Percentiles rank a stretch among this genome's conserved stretches.
Conservation (phyloP, 2,329 filamentous ascomycete genomes). For the Ophiostoma australiae region DNA sequence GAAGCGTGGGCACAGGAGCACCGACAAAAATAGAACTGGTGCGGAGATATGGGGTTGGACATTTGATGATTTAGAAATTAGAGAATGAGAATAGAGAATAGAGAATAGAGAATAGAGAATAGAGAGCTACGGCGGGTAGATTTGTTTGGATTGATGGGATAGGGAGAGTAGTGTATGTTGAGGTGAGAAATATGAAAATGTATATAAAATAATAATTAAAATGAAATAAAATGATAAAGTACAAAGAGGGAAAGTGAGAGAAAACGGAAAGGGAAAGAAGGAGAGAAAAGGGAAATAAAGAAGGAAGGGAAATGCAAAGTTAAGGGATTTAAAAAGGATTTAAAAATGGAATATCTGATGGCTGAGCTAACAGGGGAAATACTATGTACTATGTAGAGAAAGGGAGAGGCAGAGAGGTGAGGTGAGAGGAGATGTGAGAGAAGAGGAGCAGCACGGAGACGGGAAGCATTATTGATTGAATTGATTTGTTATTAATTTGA, state of each 20-base stretch:
- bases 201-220: not conserved
- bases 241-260: not conserved
- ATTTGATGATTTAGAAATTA: too few species aligned
- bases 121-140: not conserved
- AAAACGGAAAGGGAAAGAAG: not conserved
- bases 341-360: not conserved
- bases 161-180: too few species aligned
- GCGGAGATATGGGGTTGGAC: not conserved
- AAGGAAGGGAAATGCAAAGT: not conserved
- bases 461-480: not conserved
- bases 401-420: not conserved
- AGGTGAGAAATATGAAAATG: not conserved
- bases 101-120: too few species aligned
- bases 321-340: not conserved
- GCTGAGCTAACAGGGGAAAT: constrained; percentile 4
- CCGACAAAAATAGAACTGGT: constrained; percentile 13
- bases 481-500: not conserved
- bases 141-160: not conserved
- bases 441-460: not conserved
- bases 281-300: not conserved
- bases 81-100: too few species aligned
- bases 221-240: not conserved
- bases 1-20: constrained; percentile 7
- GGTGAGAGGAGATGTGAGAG: not conserved
- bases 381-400: not conserved